Base-by-base conservation (phyloP, 73 alveolate species). In the Effrenium voratum region DNA sequence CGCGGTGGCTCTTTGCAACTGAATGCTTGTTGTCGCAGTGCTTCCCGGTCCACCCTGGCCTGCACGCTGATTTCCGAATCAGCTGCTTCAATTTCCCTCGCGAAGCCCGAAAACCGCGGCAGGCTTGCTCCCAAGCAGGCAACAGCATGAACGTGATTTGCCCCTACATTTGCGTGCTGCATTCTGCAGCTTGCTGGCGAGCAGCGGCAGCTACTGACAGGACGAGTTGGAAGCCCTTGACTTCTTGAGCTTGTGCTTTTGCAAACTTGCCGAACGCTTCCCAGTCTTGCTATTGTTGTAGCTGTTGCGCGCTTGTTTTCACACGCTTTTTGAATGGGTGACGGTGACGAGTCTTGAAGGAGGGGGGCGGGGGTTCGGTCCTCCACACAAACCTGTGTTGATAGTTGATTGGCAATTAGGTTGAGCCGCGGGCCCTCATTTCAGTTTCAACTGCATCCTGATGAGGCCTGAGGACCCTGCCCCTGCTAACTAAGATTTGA, bases 1-100 rank as follows among this genome's bases (percentile, higher is more conserved):
- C 88, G 2, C 6, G 86, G 36, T 76, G 86, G 86, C 57, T 76
- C 0, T 41, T 76, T 3, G 41, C 86, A 13, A 76, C 86, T 3
- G 86, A 76, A 76, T 76, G 86, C 59, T 22, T 76, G 60, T 22
- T 76, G 86, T 41, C 3, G 41, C 86, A 76, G 57, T 15, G 59
- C n/a, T 76, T 76, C 57, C 86, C 86, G 10, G 86, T 76, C 36
- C 86, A 76, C 22, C 86, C 86, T 40, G 36, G 15, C 40, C n/a
- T 76, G 10, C 52, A 76, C 41, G 57, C 52, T 16, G 57, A 28
- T 10, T 76, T 30, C 24, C 24, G 40, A 40, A 43, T 76, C 0
- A 32, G 60, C 45, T 43, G 60, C 57, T 76, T 40, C 86, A 76
- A 76, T 41, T 76, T 40, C 57, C 44, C 44, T 4, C 55, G 86